Base-by-base conservation (phyloP, 192 early-diverging fungal species). In the Dispira parvispora region DNA sequence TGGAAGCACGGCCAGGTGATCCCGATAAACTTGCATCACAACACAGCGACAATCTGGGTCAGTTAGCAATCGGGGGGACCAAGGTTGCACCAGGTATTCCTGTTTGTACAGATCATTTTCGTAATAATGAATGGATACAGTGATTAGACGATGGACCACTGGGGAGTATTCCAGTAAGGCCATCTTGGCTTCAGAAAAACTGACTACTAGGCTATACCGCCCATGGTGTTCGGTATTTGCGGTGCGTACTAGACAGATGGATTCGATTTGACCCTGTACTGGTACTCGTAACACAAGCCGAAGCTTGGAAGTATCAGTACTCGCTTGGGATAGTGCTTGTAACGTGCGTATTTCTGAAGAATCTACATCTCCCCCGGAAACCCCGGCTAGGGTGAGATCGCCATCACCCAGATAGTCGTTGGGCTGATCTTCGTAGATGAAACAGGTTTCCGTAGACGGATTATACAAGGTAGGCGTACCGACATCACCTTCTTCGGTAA, bases 121-220 rank as follows among this genome's bases (percentile, higher is more conserved):
- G 70, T 96, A 98, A 69, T 88, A 93, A 73, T 98, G 96, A 20
- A 98, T 85, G 11, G 93, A 96, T 23, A 96, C 89, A 3, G 96
- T 98, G 1, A 87, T 81, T 61, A 96, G 76, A 42, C 75, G 73
- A 60, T 91, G 82, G 10, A 80, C 81, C 44, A 80, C 75, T 4
- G 73, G 76, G 16, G 88, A 88, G 71, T 82, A 98, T 62, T 92
- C 88, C 27, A 98, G 70, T 47, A 98, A 67, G 23, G 91, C 88
- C 88, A 98, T 89, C 87, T 96, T 78, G 21, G 67, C 68, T 50
- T 77, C 75, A 10, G 66, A 58, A 54, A 77, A 77, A 14, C 68
- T 68, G 44, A 74, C 47, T 26, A 77, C 50, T 46, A 77, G 68
- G 23, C 66, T 61, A 14, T 12, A 61, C 32, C 58, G 58, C 10